Evolutionary conservation across 768 basidiomycete genomes (phyloP).

Genomic region (Brasilioporus rufonigricans): DNA sequence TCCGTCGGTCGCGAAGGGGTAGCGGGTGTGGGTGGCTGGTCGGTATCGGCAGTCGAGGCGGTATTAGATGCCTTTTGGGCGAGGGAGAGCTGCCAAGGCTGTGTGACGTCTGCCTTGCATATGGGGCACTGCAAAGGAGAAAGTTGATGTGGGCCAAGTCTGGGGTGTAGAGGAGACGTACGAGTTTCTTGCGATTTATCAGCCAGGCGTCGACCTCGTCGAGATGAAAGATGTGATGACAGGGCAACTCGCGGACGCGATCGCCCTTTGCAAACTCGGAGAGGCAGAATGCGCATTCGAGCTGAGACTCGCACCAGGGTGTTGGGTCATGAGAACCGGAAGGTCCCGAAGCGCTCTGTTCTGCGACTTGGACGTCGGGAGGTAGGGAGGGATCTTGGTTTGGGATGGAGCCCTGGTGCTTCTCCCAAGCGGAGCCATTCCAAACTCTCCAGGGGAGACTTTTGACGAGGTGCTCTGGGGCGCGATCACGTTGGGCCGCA

Average conservation of each 20-base stretch:
- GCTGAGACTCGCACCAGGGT: slow-evolving; percentile 78
- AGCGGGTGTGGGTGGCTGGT: slow-evolving; percentile 11
- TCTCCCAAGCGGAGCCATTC: slow-evolving; percentile 79
- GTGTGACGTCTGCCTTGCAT: slow-evolving; percentile 91
- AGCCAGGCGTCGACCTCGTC: slow-evolving; percentile 92
- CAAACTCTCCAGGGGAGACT: slow-evolving; percentile 80
- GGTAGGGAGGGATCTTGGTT: slow-evolving; percentile 27
- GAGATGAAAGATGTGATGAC: slow-evolving; percentile 93
- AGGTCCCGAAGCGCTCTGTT: slow-evolving; percentile 20
- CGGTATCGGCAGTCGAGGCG: neutral
- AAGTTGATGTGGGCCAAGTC: slow-evolving; percentile 1
- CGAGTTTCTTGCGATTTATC: slow-evolving; percentile 88
- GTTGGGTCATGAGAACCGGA: slow-evolving; percentile 37
- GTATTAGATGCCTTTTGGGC: slow-evolving; percentile 10
- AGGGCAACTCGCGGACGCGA: slow-evolving; percentile 86
- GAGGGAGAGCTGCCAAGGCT: slow-evolving; percentile 40
- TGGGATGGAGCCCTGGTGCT: slow-evolving; percentile 47
- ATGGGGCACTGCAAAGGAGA: slow-evolving; percentile 68
- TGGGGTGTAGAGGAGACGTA: slow-evolving; percentile 38
- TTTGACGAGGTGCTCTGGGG: slow-evolving; percentile 77
- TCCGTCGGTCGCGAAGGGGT: slow-evolving; percentile 24
- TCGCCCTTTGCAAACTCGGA: slow-evolving; percentile 86
- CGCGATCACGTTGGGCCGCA: slow-evolving; percentile 79
- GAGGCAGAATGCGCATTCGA: slow-evolving; percentile 93
- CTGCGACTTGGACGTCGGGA: slow-evolving; percentile 40